Evolutionary conservation across 345 rosid genomes (phyloP).

Genomic region (Camelina laxa): DNA sequence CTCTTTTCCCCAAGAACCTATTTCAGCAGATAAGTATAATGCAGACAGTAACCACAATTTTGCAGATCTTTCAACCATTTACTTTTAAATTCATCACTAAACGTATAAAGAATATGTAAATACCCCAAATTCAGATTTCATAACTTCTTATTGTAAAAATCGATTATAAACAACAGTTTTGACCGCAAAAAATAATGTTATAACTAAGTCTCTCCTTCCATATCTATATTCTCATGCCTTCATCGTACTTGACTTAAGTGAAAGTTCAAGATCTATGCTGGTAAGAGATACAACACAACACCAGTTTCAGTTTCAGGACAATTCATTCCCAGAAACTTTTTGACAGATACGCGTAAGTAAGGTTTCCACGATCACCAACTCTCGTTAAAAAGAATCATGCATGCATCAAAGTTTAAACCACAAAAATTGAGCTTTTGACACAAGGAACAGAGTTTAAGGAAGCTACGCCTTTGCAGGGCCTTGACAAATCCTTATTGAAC

Average conservation of each 20-base stretch:
- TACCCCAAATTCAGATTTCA: constrained; percentile 13
- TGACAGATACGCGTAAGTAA: neutral
- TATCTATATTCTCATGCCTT: neutral
- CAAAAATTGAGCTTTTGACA: neutral
- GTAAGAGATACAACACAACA: constrained; percentile 8
- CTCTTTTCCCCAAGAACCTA: constrained; percentile 64
- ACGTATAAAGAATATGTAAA: constrained; percentile 35
- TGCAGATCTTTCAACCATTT: constrained; percentile 29
- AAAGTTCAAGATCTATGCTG: neutral
- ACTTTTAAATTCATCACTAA: constrained; percentile 12
- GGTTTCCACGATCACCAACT: neutral
- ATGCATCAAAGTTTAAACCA: neutral
- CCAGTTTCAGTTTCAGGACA: neutral
- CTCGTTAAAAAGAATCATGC: neutral
- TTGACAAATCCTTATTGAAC: neutral
- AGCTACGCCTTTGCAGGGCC: neutral
- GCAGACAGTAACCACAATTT: constrained; percentile 7
- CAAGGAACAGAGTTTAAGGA: neutral
- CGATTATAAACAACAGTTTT: neutral
- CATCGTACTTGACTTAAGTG: neutral
- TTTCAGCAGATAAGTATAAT: constrained; percentile 43
- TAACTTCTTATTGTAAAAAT: constrained; percentile 10
- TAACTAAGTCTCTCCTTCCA: constrained; percentile 4
- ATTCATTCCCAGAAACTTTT: neutral
- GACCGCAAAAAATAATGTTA: neutral